Conservation (phyloP, 1,139 yeast genomes). For the Spencermartinsiella ligniputridi region DNA sequence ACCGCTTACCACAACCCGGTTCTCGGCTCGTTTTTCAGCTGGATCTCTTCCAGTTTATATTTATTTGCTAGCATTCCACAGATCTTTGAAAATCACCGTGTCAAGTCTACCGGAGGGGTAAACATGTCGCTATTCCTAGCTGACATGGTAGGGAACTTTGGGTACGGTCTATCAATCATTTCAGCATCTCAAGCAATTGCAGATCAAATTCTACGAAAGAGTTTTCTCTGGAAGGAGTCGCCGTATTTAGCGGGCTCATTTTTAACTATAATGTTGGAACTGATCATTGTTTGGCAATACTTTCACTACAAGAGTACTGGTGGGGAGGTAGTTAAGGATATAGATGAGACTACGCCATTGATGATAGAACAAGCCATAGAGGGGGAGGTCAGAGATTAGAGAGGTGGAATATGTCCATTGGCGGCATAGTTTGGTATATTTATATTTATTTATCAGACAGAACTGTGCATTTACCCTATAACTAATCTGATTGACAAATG, state of each 20-base stretch:
- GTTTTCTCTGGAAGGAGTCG: constrained; percentile 59
- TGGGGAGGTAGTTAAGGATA: not conserved
- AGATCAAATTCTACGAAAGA: constrained; percentile 49
- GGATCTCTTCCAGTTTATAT: constrained; percentile 74
- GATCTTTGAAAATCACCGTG: constrained; percentile 59
- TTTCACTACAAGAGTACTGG: constrained; percentile 28
- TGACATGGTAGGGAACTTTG: constrained; percentile 67
- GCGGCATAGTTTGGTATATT: too few relatives aligned
- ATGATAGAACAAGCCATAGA: too few relatives aligned
- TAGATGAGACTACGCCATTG: not conserved
- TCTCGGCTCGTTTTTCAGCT: constrained; percentile 64
- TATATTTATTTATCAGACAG: too few relatives aligned
- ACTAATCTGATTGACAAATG: too few relatives aligned
- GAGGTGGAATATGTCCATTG: too few relatives aligned
- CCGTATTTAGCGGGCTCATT: constrained; percentile 82
- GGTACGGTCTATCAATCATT: constrained; percentile 68
- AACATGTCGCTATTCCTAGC: constrained; percentile 72
- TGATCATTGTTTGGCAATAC: constrained; percentile 64
- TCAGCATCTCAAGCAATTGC: constrained; percentile 43
- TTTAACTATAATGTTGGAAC: constrained; percentile 73
- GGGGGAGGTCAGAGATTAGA: too few relatives aligned
- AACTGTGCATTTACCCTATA: too few relatives aligned
- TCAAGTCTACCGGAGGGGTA: constrained; percentile 81
- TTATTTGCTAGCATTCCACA: constrained; percentile 79
- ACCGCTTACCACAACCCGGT: not conserved